Base-by-base conservation (phyloP, 75 land plant genomes). In the Picea sitchensis region DNA sequence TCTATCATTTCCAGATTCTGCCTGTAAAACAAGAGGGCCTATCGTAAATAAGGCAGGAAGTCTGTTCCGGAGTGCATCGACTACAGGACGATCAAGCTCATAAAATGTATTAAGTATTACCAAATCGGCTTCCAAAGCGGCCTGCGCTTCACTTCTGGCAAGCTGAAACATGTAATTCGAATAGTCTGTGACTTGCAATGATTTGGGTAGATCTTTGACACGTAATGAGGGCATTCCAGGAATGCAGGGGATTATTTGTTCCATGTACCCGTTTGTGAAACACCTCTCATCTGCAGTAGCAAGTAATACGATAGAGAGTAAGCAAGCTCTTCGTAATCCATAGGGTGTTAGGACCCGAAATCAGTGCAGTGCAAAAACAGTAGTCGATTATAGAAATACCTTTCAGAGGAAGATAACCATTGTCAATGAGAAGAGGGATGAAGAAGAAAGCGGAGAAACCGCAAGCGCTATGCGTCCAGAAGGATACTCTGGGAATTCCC, bases 401-500 rank as follows among this genome's bases (percentile, higher is more conserved):
- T 47, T 47, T 8, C 8, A 61, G 23, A 61, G 92, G 88, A 2
- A 71, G 23, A 4, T 62, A 7, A 9, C 92, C 92, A 26, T 36
- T 75, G 1, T 80, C 41, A 3, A 76, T 18, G 4, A 88, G 82
- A 0, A 56, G 32, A 2, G 14, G n/a, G 41, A 32, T 73, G 26
- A 81, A 80, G 0, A 74, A 9, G 59, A 81, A 83, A 5, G 74
- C 82, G 78, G 80, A 30, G 71, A 86, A 72, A 23, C 89, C 92
- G 74, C 86, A 87, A 36, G 89, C 87, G 13, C 87, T 85, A 4
- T 87, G 7, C 6, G 92, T 90, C 84, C 84, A 87, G 65, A 90
- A 84, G 1, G 77, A 26, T 30, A 81, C 74, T 2, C 54, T 84
- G 6, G 87, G 90, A 31, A 90, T 65, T 7, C 78, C 88, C 3